Evolutionary conservation across 306 rosid genomes (phyloP), one percentile per base, ranked within the genome.

Genomic region (Trifolium dubium): DNA sequence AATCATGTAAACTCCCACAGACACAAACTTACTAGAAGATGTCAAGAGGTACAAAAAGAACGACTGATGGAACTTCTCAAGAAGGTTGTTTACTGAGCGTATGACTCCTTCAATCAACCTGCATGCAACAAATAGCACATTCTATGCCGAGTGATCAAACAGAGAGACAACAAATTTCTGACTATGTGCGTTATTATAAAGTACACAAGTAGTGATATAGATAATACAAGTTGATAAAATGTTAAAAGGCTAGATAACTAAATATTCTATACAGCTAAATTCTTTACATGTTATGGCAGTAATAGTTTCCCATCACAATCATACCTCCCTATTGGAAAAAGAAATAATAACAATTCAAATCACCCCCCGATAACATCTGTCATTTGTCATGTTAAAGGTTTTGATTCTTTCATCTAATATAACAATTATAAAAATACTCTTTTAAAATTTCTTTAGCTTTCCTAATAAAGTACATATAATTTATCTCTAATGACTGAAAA

Each of bases 1-100:
- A 77, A 94, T 94, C 96, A 91, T 94, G 89, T 94, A 94, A 83
- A 89, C 92, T 64, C 96, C 98, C 43, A 91, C 96, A 0, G 97
- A 92, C 67, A 94, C 94, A 85, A 89, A 94, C 80, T 94, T 94
- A 79, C 92, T 74, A 13, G 98, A 93, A 15, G 96, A 85, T 10
- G 96, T 87, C 79, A 94, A 72, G 61, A 91, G 91, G 86, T 94
- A 94, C 50, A 89, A 86, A 71, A 94, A 94, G 72, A 89, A 91
- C 34, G 98, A 94, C 75, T 94, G 98, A 59, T 94, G 98, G 81
- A 92, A 91, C 85, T 94, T 94, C 86, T 94, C 97, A 4, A 92
- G 95, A 81, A 94, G 97, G 83, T 94, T 94, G 85, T 94, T 94
- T 73, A 94, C 92, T 3, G 97, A 91, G 31, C 85, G 96, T 47